These are phyloP conservation scores for Diospyros lotus DNA, from an alignment of 148 eudicot species.

Conservation along the genomic window DNA sequence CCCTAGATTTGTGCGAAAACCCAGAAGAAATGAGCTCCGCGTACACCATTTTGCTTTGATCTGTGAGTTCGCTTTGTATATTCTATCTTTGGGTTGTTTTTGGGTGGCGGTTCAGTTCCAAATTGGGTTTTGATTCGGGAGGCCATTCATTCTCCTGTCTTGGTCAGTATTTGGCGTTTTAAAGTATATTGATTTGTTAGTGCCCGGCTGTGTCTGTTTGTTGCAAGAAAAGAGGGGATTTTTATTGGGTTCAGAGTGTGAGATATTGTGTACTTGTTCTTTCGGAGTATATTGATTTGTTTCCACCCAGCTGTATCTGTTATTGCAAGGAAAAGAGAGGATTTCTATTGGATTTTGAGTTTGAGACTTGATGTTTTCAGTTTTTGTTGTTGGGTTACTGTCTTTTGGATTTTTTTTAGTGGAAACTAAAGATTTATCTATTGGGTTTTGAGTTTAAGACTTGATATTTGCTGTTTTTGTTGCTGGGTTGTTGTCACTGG, in stretches of 20 bases:
- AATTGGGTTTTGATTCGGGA: constrained; percentile 2
- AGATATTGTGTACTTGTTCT: constrained; percentile 2
- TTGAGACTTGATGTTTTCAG: not conserved
- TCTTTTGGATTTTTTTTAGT: no score
- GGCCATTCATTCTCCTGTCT: no score
- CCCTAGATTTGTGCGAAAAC: not conserved
- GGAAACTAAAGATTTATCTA: no score
- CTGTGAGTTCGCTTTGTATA: constrained; percentile 1
- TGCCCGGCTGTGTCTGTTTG: not conserved
- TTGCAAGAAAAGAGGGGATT: not conserved
- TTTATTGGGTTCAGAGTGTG: no score
- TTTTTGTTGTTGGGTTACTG: no score
- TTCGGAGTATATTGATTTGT: not conserved
- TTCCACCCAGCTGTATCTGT: not conserved
- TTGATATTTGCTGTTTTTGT: not conserved
- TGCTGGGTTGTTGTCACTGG: not conserved
- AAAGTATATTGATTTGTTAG: not conserved
- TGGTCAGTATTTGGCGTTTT: not conserved
- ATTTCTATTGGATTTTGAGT: constrained; percentile 2
- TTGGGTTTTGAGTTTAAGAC: constrained; percentile 4
- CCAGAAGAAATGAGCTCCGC: not conserved
- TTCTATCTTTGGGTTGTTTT: not conserved
- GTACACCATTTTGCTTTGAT: not conserved
- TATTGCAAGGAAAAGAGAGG: not conserved
- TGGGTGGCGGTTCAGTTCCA: not conserved